phyloP scores from a whole-genome alignment of 345 rosid genomes.

The Limnanthes douglasii region DNA sequence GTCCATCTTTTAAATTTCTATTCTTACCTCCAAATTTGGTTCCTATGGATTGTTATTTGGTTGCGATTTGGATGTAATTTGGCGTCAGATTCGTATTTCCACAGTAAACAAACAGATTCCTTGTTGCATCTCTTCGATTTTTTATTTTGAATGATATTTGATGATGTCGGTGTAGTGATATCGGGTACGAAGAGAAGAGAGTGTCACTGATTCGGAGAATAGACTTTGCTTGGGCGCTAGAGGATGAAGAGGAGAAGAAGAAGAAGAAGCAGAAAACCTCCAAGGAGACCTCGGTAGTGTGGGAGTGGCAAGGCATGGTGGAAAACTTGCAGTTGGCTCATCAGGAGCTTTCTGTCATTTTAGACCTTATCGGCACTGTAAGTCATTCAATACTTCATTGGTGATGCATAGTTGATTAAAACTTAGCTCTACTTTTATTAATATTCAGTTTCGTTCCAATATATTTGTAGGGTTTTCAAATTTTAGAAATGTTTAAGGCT shows the following conservation, averaged over 20 bases:
- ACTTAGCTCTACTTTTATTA: no score
- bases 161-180: constrained; percentile 25
- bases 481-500: no score
- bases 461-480: no score
- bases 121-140: neutral
- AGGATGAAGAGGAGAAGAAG: constrained; percentile 48
- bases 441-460: no score
- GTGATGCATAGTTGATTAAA: neutral
- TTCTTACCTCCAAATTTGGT: neutral
- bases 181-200: constrained; percentile 67
- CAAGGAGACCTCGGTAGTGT: constrained; percentile 42
- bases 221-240: constrained; percentile 90
- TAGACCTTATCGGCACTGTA: constrained; percentile 85
- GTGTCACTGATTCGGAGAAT: constrained; percentile 59
- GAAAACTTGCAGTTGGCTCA: constrained; percentile 87
- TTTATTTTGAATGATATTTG: neutral
- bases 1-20: neutral
- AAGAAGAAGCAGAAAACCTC: constrained; percentile 42
- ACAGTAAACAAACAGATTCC: neutral
- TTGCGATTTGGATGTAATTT: neutral
- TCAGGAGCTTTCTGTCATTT: constrained; percentile 78
- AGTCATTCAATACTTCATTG: constrained; percentile 13
- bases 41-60: neutral
- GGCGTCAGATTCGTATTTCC: neutral
- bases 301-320: constrained; percentile 81